phyloP scores from a whole-genome alignment of 805 yeast genomes.

The Yarrowia keelungensis region DNA sequence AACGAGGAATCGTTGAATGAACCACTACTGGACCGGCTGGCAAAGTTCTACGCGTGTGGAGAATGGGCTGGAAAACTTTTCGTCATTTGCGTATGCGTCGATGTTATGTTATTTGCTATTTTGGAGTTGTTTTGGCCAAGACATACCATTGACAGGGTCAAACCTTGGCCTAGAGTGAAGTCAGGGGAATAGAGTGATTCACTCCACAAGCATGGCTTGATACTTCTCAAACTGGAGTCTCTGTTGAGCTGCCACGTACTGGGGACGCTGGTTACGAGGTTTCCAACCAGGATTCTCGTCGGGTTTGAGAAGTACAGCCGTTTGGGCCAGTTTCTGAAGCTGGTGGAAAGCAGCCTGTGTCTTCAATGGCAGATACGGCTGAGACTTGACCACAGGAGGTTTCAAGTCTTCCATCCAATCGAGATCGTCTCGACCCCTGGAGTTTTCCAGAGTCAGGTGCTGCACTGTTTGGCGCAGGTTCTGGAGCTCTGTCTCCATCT shows the following conservation, averaged over 20 bases:
- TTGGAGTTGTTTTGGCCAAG: conserved; percentile 77
- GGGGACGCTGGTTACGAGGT: conserved; percentile 13
- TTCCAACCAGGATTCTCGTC: conserved; percentile 17
- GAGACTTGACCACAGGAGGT: not conserved
- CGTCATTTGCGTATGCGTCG: conserved; percentile 80
- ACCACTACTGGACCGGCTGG: conserved; percentile 64
- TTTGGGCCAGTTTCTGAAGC: conserved; percentile 12
- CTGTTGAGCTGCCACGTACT: conserved; percentile 18
- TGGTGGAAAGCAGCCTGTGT: conserved; percentile 20
- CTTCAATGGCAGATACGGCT: conserved; percentile 14
- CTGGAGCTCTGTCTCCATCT: conserved; percentile 28
- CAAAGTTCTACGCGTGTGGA: conserved; percentile 68
- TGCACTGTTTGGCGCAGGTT: conserved; percentile 27
- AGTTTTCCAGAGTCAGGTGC: conserved; percentile 14
- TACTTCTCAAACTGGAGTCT: conserved; percentile 16
- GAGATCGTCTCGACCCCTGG: conserved; percentile 12
- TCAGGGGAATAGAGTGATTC: not conserved
- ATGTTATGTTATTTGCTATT: conserved; percentile 65
- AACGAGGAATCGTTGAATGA: conserved; percentile 54
- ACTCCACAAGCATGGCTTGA: conserved; percentile 2
- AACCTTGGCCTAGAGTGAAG: conserved; percentile 68
- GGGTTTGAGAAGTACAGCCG: not conserved
- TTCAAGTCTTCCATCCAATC: conserved; percentile 16
- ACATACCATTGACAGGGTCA: conserved; percentile 70
- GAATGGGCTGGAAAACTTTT: conserved; percentile 84